Evolutionary conservation across 495 filamentous ascomycete species (phyloP), one percentile per base, ranked within the genome.

Genomic region (Aspergillus cristatus): DNA sequence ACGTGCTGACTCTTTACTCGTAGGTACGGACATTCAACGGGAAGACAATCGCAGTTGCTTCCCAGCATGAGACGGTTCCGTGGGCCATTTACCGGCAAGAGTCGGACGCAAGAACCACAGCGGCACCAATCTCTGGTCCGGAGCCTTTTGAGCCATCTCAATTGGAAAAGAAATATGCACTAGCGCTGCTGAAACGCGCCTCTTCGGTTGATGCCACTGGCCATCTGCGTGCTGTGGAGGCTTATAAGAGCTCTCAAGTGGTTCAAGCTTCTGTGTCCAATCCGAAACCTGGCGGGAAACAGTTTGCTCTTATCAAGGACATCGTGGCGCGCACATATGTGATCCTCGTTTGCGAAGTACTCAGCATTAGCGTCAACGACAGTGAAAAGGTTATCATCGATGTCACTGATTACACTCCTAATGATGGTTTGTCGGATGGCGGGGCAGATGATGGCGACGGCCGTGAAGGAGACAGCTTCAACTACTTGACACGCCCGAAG

Each of bases 361-460:
- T 86, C 31, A 84, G 76, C 45, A 68, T 76, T 0, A 80, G 75
- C 32, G 70, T 61, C 24, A 60, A 57, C 33, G 53, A 58, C 20
- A 57, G 54, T 18, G 65, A 67, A 13, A 72, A 55, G 37, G 53
- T 72, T 14, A 75, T 81, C 1, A 30, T 98, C 0, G 87, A 89
- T 56, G 53, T 95, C 13, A 88, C 85, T 0, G 91, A 98, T 55
- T 98, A 94, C 57, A 94, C 89, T 7, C 53, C 70, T 16, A 82
- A 93, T 42, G 46, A 57, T 0, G 39, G 47, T 20, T 74, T 97
- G 14, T 75, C 68, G 31, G 58, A 78, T 22, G 76, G 79, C 34
- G 65, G 61, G 14, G 71, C 57, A 17, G 45, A 57, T 24, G 50
- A 61, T 35, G 52, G 48, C n/a, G 29, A 37, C 7, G 64, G 55